Evolutionary conservation across 2,329 filamentous ascomycete species (phyloP).

Genomic region (Neopestalotiopsis sp.): DNA sequence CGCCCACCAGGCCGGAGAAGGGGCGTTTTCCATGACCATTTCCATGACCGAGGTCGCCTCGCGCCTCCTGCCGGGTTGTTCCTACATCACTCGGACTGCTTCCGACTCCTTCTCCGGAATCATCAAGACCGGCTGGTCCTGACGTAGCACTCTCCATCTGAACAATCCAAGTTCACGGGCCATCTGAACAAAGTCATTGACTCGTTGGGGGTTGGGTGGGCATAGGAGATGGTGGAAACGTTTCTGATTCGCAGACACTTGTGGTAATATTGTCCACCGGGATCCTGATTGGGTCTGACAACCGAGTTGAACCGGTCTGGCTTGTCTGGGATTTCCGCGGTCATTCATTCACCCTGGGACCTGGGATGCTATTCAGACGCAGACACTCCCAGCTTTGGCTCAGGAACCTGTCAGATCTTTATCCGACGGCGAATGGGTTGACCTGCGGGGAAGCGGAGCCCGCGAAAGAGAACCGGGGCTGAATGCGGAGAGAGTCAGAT

Average conservation of each 20-base stretch:
- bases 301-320: background rate
- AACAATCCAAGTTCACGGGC: background rate
- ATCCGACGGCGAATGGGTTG: background rate
- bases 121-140: background rate
- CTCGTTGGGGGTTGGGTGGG: background rate
- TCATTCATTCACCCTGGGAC: background rate
- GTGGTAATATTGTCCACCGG: background rate
- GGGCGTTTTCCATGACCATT: background rate
- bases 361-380: background rate
- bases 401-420: background rate
- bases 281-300: background rate
- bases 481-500: slow-evolving; percentile 2
- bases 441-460: slow-evolving; percentile 5
- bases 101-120: background rate
- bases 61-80: background rate
- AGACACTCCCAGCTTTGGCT: background rate
- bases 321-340: background rate
- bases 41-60: background rate
- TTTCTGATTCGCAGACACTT: background rate
- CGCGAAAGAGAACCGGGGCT: background rate
- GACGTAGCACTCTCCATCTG: background rate
- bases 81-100: background rate
- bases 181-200: background rate
- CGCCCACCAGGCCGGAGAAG: background rate
- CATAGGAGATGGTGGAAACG: background rate